A percentile compares a stretch with the other conserved stretches of the same genome.
Conservation (phyloP, 352 stramenopile genomes). For the Pythium coloratum region DNA sequence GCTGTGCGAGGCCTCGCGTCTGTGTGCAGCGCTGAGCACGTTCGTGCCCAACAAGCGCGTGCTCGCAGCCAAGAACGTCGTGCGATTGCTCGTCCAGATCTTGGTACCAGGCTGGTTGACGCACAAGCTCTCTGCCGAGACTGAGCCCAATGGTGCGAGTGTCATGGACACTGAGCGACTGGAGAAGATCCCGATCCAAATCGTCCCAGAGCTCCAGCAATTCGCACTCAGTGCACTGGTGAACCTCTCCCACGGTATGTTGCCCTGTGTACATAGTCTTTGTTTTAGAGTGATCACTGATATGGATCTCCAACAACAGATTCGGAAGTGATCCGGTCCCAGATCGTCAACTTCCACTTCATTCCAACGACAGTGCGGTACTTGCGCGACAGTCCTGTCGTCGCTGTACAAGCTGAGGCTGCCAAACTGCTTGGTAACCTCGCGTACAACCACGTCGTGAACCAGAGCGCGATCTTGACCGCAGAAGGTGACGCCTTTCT, state of each 20-base stretch:
- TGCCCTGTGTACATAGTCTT: background rate
- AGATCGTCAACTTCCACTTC: constrained; percentile 62
- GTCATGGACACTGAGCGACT: constrained; percentile 30
- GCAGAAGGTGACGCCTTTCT: constrained; percentile 55
- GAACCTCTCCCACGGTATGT: constrained; percentile 67
- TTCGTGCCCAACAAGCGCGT: constrained; percentile 67
- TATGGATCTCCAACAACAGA: constrained; percentile 27
- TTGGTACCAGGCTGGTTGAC: constrained; percentile 29
- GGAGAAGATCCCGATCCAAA: constrained; percentile 42
- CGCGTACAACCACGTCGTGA: constrained; percentile 65
- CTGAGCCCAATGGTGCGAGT: constrained; percentile 6
- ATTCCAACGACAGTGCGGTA: constrained; percentile 51
- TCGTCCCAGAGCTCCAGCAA: constrained; percentile 38
- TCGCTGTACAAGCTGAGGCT: constrained; percentile 47
- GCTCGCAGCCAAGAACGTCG: constrained; percentile 61
- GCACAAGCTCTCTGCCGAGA: constrained; percentile 1
- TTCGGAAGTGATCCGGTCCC: constrained; percentile 70
- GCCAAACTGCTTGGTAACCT: constrained; percentile 71
- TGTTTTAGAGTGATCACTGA: background rate
- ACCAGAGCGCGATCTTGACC: constrained; percentile 67
- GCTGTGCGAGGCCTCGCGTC: constrained; percentile 48
- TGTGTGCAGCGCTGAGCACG: constrained; percentile 54
- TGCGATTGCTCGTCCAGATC: constrained; percentile 46
- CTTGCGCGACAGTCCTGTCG: constrained; percentile 38
- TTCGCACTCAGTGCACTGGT: constrained; percentile 59